Percentiles rank a stretch among this genome's conserved stretches.
Conservation (phyloP, 2,329 filamentous ascomycete genomes). For the Huntiella omanensis region DNA sequence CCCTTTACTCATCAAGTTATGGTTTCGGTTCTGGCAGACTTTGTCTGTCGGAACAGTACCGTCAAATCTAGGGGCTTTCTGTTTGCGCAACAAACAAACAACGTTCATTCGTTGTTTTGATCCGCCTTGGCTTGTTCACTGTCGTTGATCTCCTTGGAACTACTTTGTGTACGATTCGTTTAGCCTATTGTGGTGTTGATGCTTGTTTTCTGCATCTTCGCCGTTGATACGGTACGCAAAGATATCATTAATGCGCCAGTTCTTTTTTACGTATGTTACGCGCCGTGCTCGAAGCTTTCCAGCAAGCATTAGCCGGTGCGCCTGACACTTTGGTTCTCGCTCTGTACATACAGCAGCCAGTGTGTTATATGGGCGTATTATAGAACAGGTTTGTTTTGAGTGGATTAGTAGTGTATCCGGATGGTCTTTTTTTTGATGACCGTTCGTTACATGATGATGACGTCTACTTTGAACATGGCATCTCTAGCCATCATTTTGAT, state of each 20-base stretch:
- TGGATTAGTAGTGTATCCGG: conserved; percentile 3
- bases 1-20: conserved; percentile 14
- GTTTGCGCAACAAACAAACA: conserved; percentile 61
- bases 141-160: conserved; percentile 3
- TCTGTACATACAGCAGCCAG: neutral
- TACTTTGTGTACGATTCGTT: conserved; percentile 3
- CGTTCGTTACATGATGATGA: conserved; percentile 1
- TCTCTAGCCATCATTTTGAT: too few relatives aligned
- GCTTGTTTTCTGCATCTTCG: too few relatives aligned
- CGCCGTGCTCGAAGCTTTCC: neutral
- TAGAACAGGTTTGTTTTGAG: conserved; percentile 11
- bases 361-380: conserved; percentile 6
- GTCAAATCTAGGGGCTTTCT: conserved; percentile 75
- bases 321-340: conserved; percentile 3
- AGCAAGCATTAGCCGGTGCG: conserved; percentile 5
- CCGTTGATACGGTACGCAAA: neutral
- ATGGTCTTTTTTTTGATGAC: too few relatives aligned
- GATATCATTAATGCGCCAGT: conserved; percentile 9
- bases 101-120: neutral
- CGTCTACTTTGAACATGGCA: conserved; percentile 1
- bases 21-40: conserved; percentile 35
- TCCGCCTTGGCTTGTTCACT: conserved; percentile 35
- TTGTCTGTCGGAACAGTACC: conserved; percentile 60
- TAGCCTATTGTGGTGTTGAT: too few relatives aligned
- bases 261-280: conserved; percentile 10